Conservation (phyloP, 352 stramenopile genomes). For the Phytophthora sp. region DNA sequence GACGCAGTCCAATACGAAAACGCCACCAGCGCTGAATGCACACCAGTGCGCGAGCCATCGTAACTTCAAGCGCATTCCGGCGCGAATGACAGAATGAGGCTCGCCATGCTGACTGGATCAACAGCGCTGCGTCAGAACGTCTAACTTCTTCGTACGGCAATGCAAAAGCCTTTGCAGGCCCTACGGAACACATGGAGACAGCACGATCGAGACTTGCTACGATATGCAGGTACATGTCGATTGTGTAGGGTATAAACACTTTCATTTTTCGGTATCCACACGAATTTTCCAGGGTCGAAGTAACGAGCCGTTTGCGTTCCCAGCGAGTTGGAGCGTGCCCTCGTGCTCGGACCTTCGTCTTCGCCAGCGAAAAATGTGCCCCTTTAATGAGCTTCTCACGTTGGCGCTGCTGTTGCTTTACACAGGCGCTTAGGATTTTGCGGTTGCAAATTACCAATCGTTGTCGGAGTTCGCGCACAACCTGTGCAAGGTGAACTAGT, state of each 20-base stretch:
- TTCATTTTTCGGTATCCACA: slow-evolving; percentile 54
- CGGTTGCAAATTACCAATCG: slow-evolving; percentile 67
- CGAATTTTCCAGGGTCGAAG: not conserved
- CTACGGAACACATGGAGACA: slow-evolving; percentile 39
- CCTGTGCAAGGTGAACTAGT: slow-evolving; percentile 55
- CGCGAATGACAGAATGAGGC: slow-evolving; percentile 40
- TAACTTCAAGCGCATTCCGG: slow-evolving; percentile 56
- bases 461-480: slow-evolving; percentile 49
- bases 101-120: slow-evolving; percentile 69
- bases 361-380: slow-evolving; percentile 40
- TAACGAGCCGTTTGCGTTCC: slow-evolving; percentile 33
- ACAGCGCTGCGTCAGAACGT: slow-evolving; percentile 46
- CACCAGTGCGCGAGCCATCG: slow-evolving; percentile 51
- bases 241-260: slow-evolving; percentile 75
- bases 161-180: slow-evolving; percentile 43
- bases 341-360: slow-evolving; percentile 42
- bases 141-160: slow-evolving; percentile 62
- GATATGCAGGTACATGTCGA: slow-evolving; percentile 82
- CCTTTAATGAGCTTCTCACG: slow-evolving; percentile 8
- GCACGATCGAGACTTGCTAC: slow-evolving; percentile 41
- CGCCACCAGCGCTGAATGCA: slow-evolving; percentile 84
- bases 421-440: slow-evolving; percentile 59
- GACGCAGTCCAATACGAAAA: slow-evolving; percentile 44
- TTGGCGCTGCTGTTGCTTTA: slow-evolving; percentile 49
- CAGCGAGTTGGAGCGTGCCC: slow-evolving; percentile 49